phyloP scores from a whole-genome alignment of 2,329 filamentous ascomycete species.

The Cryphonectria parasitica region DNA sequence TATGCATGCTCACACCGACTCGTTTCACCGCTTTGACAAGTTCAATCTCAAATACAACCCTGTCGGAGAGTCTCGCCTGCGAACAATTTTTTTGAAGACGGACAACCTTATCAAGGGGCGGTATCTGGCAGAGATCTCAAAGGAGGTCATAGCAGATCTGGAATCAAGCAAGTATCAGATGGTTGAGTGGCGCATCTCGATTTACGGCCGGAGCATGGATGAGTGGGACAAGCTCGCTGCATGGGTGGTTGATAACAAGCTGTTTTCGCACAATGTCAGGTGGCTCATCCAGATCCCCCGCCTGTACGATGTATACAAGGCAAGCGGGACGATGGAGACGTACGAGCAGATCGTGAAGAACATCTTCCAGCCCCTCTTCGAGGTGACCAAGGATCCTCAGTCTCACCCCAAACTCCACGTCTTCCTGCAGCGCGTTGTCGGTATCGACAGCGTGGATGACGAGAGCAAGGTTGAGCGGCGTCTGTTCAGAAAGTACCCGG shows the following conservation, averaged over 20 bases:
- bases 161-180: slow-evolving; percentile 99
- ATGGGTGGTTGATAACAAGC: slow-evolving; percentile 97
- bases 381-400: slow-evolving; percentile 85
- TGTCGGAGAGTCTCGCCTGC: slow-evolving; percentile 88
- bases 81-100: slow-evolving; percentile 98
- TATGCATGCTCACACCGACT: slow-evolving; percentile 99
- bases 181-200: slow-evolving; percentile 98
- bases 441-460: slow-evolving; percentile 96
- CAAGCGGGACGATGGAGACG: slow-evolving; percentile 80
- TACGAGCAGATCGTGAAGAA: slow-evolving; percentile 92
- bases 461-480: slow-evolving; percentile 96
- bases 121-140: slow-evolving; percentile 95
- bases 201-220: slow-evolving; percentile 88
- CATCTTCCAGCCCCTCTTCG: slow-evolving; percentile 90
- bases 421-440: slow-evolving; percentile 92
- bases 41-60: slow-evolving; percentile 99
- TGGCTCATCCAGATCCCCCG: slow-evolving; percentile 97
- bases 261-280: slow-evolving; percentile 95
- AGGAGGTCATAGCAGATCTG: slow-evolving; percentile 94
- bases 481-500: slow-evolving; percentile 93
- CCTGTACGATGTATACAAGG: slow-evolving; percentile 94
- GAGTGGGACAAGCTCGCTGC: slow-evolving; percentile 98
- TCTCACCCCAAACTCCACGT: slow-evolving; percentile 92
- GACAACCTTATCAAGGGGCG: slow-evolving; percentile 97
- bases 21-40: slow-evolving; percentile 98